Evolutionary conservation across 2,329 filamentous ascomycete genomes (phyloP).

Genomic region (Stagonosporopsis cucurbitacearum): DNA sequence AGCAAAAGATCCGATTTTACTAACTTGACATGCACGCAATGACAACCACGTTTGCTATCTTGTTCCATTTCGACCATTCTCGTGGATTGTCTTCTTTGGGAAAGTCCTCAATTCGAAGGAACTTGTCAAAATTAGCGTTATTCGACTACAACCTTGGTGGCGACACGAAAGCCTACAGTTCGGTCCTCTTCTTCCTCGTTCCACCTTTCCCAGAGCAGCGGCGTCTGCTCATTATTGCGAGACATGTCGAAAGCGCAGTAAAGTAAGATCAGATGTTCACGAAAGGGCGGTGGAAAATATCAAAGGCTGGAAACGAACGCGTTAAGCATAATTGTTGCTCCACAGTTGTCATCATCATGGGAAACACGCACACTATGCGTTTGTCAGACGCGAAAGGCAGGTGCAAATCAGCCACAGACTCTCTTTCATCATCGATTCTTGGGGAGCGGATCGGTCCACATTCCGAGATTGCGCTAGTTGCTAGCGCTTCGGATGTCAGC

Average conservation of each 20-base stretch:
- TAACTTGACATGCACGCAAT: conserved; percentile 59
- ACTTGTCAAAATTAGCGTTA: conserved; percentile 12
- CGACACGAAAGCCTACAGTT: conserved; percentile 33
- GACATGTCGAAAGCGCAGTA: conserved; percentile 23
- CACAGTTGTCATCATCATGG: conserved; percentile 15
- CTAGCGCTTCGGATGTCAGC: neutral
- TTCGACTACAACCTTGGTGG: conserved; percentile 14
- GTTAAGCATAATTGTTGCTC: conserved; percentile 7
- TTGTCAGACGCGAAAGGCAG: conserved; percentile 1
- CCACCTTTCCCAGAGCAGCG: conserved; percentile 46
- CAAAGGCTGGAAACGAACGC: neutral
- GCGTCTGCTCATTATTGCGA: conserved; percentile 47
- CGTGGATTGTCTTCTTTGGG: conserved; percentile 54
- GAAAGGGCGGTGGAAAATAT: neutral
- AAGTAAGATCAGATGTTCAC: too few species aligned
- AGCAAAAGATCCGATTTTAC: neutral
- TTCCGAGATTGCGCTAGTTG: neutral
- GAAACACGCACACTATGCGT: conserved; percentile 3
- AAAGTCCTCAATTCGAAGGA: conserved; percentile 35
- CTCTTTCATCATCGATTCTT: conserved; percentile 14
- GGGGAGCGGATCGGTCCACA: conserved; percentile 6
- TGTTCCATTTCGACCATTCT: conserved; percentile 54
- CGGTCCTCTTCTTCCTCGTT: conserved; percentile 42
- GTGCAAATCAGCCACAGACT: conserved; percentile 9
- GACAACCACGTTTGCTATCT: conserved; percentile 58